These are phyloP conservation scores for Plasmodium yoelii DNA, from an alignment of 169 alveolate genomes.

Conservation along the genomic window DNA sequence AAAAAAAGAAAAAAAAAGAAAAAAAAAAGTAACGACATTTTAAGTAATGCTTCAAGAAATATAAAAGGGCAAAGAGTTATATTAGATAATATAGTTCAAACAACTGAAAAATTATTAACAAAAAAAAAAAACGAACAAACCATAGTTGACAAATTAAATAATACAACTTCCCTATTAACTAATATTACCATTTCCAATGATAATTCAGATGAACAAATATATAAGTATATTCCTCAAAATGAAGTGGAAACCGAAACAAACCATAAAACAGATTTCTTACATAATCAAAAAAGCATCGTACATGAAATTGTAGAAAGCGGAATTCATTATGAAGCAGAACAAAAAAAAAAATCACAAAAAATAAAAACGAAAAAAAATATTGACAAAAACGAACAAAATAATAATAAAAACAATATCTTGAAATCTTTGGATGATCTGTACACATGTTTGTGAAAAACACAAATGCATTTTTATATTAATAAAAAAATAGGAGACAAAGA, in stretches of 20 bases:
- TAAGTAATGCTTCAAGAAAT: conserved; percentile 52
- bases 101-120: conserved; percentile 40
- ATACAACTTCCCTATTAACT: conserved; percentile 2
- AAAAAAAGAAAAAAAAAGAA: conserved; percentile 71
- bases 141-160: conserved; percentile 35
- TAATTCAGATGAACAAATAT: conserved; percentile 1
- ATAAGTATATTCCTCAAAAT: not conserved
- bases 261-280: not conserved
- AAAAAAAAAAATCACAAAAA: not conserved
- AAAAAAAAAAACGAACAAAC: conserved; percentile 54
- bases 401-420: not conserved
- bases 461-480: too few species aligned
- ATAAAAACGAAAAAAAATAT: conserved; percentile 6
- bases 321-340: conserved; percentile 22
- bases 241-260: not conserved
- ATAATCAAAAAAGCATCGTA: not conserved
- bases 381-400: conserved; percentile 8
- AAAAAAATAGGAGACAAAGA: too few species aligned
- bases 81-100: conserved; percentile 38
- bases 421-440: conserved; percentile 50
- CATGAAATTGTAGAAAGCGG: conserved; percentile 41
- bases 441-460: conserved; percentile 34
- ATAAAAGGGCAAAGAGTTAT: conserved; percentile 39
- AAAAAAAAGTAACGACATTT: conserved; percentile 27
- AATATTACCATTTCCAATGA: conserved; percentile 24